Evolutionary conservation across 345 rosid genomes (phyloP), one percentile per base, ranked within the genome.

Genomic region (Brassica cretica): DNA sequence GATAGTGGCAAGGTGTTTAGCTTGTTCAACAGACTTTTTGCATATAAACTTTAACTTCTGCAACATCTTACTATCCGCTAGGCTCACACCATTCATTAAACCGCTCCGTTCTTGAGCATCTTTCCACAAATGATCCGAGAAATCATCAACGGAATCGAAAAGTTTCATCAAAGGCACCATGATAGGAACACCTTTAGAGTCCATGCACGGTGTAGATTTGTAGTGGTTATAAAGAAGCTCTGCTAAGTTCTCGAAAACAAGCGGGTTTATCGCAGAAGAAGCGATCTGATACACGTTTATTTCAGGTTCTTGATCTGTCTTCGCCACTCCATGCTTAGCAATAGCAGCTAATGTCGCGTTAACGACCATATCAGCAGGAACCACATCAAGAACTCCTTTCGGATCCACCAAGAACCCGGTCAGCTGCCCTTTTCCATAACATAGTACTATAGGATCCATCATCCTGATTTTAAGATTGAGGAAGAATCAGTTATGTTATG

Each of bases 341-440:
- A 93, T 88, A 73, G 99, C 98, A 78, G 98, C 99, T 76, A 95
- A 58, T 33, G 89, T 90, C 51, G 99, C 98, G 73, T 75, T 75
- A 14, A 80, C 79, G n/a, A 80, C 79, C 70, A 80, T 75, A 70
- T 80, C 83, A 30, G 83, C 80, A 33, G 80, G 87, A 85, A 91
- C 98, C 55, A 91, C 94, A 84, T 95, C 99, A 79, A 91, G 91
- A 19, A 91, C 89, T 62, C 99, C 97, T 67, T 91, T 85, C 2
- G 95, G 94, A 59, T 93, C 95, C n/a, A 86, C 94, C 0, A 93
- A 80, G 72, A 96, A 96, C 24, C 99, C 94, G 0, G 93, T 86
- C 56, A 93, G 93, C 86, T 89, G 97, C 68, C 99, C 99, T 74
- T 89, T 96, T 12, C 98, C 99, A 73, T 96, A 93, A 87, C 86